Conservation (phyloP, 2,329 filamentous ascomycete genomes). For the Pseudogymnoascus sp. region DNA sequence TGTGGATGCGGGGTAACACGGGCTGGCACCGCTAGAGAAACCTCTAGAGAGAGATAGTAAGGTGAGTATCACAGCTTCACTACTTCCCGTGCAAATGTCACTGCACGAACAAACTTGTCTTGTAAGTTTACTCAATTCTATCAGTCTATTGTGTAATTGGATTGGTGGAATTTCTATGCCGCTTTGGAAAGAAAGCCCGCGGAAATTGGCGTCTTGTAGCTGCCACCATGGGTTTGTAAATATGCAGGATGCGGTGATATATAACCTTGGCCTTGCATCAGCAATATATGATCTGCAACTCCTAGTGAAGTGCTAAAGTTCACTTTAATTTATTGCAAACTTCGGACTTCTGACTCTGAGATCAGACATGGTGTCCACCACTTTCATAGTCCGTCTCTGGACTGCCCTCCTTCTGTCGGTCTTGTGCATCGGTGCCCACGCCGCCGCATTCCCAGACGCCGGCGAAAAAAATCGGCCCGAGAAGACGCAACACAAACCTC, state of each 20-base stretch:
- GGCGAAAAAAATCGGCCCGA: neutral
- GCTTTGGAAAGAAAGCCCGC: neutral
- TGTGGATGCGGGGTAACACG: neutral
- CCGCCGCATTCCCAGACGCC: neutral
- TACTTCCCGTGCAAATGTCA: neutral
- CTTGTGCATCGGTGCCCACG: neutral
- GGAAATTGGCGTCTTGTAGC: neutral
- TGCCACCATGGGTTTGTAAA: neutral
- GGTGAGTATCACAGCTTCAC: neutral
- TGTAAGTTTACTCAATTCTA: neutral
- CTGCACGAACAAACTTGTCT: neutral
- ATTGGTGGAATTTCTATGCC: neutral
- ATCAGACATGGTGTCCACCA: neutral
- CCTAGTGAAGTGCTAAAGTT: neutral
- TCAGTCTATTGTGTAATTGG: neutral
- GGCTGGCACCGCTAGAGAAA: neutral
- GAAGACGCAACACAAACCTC: neutral
- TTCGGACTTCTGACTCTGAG: neutral
- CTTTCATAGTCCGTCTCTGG: neutral
- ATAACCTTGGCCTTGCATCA: neutral
- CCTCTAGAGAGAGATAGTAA: neutral
- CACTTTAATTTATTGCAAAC: neutral
- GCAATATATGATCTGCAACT: neutral
- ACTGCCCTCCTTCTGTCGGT: neutral
- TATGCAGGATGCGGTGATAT: neutral